Evolutionary conservation across 768 basidiomycete species (phyloP), one percentile per base, ranked within the genome.

Genomic region (Lactifluus pinguis): DNA sequence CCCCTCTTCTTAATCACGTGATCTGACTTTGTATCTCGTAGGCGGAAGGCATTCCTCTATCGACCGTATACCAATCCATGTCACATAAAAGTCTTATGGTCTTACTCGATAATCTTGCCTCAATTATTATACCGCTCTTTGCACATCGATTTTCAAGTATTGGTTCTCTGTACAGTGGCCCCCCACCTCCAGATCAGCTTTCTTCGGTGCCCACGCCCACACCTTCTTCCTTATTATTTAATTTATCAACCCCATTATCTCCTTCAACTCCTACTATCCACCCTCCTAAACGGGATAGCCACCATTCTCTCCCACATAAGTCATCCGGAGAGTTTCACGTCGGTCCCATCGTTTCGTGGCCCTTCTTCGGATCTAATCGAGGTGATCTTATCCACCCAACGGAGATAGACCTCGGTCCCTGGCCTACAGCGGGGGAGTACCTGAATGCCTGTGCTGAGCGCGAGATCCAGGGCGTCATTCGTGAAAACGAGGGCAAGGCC

Each of bases 321-420:
- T 63, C 29, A 47, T 64, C 53, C 11, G 66, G 70, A 39, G 75
- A 79, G 53, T 82, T 79, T 71, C 81, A 85, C 53, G 77, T 92
- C 48, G 90, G 90, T 4, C 86, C 87, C 8, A 92, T 93, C 67
- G 82, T 92, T 53, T 91, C 89, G 3, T 93, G 91, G 90, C 87
- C 90, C 1, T 93, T 92, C 77, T 93, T 93, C 69, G 90, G 90
- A 49, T 86, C 88, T 4, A 84, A 86, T 64, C 80, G 91, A 44
- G 90, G 90, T 36, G 85, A 88, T 60, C 78, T 89, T 25, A 65
- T 72, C 3, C 86, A 87, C 65, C 84, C 84, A 3, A 73, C 76
- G 21, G 87, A 90, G 65, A 77, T 92, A 39, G 77, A 89, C 67
- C 83, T 90, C n/a, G 89, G 90, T 2, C 91, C 90, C 0, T 92